Conservation (phyloP, 257 asterid genomes). For the Anisodus acutangulus region DNA sequence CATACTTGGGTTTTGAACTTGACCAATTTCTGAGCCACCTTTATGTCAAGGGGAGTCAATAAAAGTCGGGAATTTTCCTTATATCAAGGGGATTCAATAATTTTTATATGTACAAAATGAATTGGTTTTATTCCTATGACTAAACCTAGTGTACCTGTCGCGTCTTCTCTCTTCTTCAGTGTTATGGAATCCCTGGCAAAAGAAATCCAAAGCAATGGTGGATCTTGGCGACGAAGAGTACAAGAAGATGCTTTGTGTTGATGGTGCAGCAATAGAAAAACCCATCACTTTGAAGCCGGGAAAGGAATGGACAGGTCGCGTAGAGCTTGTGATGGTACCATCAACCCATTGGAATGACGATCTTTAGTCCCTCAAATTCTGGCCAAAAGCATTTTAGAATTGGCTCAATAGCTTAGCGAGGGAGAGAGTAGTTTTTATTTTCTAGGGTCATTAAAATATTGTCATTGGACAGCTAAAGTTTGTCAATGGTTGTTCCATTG, state of each 20-base stretch:
- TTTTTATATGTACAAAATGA: background rate
- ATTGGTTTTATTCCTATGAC: background rate
- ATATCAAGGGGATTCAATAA: background rate
- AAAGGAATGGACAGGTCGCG: conserved; percentile 21
- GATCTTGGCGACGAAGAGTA: conserved; percentile 29
- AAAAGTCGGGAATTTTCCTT: background rate
- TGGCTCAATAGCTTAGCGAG: conserved; percentile 5
- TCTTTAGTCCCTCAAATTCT: background rate
- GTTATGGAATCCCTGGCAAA: conserved; percentile 32
- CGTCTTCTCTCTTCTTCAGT: background rate
- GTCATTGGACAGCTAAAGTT: background rate
- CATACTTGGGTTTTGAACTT: background rate
- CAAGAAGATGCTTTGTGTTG: conserved; percentile 31
- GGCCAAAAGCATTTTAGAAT: background rate
- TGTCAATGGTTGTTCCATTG: background rate
- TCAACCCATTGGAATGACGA: conserved; percentile 13
- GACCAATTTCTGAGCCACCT: background rate
- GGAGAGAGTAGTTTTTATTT: conserved; percentile 6
- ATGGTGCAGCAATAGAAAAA: conserved; percentile 27
- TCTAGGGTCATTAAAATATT: background rate
- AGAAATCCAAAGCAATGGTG: conserved; percentile 11
- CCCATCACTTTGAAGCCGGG: conserved; percentile 32
- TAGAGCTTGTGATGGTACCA: conserved; percentile 25
- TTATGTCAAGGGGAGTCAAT: background rate
- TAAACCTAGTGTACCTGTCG: background rate